Base-by-base conservation (phyloP, 768 basidiomycete species). In the Myochromella boudieri region DNA sequence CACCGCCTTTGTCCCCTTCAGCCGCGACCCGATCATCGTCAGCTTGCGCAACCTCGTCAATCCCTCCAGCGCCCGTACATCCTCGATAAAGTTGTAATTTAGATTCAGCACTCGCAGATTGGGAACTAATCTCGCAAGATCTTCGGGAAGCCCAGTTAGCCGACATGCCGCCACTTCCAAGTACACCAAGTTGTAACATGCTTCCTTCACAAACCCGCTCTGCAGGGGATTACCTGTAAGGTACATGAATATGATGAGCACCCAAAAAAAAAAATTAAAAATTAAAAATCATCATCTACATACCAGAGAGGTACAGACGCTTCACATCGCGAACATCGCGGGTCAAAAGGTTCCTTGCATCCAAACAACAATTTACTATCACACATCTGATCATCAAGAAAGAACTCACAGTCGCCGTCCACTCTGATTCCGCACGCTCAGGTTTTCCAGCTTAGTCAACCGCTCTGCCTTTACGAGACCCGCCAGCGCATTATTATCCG, bases 41-140 rank as follows among this genome's bases (percentile, higher is more conserved):
- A 98, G 68, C 73, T 91, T 94, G 54, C 81, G 78, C 66, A 98
- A 68, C 60, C 91, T 72, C 49, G 67, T 72, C 51, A 97, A 74
- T 10, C 89, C 91, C 42, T 77, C 77, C 47, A 99, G 71, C 40
- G 72, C 67, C 53, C 76, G 66, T 43, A 81, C 68, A 58, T 89
- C 84, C 57, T 93, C 82, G 64, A 98, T 62, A 66, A 95, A 97
- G 66, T 98, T 98, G 75, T 97, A 95, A 75, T 98, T 95, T 55
- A 97, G 80, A 74, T 97, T 97, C 68, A 98, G 71, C 49, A 85
- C 85, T 44, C 93, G 84, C 59, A 97, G 68, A 66, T 95, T 97
- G 25, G 97, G 95, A 38, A 84, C 70, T 45, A 88, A 67, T 37
- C 60, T 61, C 43, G 77, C 76, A 55, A 97, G 71, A 32, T 80